Evolutionary conservation across 495 filamentous ascomycete species (phyloP).

Genomic region (Aspergillus steynii): DNA sequence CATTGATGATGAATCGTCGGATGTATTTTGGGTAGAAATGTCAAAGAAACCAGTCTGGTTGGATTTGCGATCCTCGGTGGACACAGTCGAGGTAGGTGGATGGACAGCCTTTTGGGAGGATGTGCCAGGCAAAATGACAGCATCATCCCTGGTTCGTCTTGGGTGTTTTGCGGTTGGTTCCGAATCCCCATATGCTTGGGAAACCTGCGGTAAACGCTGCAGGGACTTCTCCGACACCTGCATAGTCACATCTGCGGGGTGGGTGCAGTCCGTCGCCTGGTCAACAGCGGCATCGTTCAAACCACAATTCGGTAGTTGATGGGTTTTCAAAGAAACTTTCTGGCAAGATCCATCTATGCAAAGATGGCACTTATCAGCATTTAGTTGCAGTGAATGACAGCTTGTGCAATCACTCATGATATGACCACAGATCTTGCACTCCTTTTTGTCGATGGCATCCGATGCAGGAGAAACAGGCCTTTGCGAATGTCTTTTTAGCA

Average conservation of each 20-base stretch:
- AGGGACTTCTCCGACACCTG: neutral
- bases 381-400: conserved; percentile 1
- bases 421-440: conserved; percentile 10
- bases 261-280: neutral
- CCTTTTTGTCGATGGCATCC: neutral
- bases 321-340: neutral
- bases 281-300: neutral
- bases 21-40: neutral
- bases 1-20: neutral
- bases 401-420: neutral
- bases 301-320: neutral
- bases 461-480: neutral
- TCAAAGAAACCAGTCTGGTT: neutral
- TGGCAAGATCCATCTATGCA: conserved; percentile 7
- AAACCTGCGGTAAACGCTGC: neutral
- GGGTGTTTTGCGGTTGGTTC: neutral
- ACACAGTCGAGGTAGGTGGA: neutral
- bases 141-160: neutral
- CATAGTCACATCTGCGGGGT: neutral
- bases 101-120: neutral
- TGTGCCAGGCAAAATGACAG: neutral
- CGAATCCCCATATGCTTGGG: neutral
- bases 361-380: conserved; percentile 6
- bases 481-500: neutral
- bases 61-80: neutral